phyloP scores from a whole-genome alignment of 1,284 basidiomycete genomes.

The Ceratobasidium sp. region DNA sequence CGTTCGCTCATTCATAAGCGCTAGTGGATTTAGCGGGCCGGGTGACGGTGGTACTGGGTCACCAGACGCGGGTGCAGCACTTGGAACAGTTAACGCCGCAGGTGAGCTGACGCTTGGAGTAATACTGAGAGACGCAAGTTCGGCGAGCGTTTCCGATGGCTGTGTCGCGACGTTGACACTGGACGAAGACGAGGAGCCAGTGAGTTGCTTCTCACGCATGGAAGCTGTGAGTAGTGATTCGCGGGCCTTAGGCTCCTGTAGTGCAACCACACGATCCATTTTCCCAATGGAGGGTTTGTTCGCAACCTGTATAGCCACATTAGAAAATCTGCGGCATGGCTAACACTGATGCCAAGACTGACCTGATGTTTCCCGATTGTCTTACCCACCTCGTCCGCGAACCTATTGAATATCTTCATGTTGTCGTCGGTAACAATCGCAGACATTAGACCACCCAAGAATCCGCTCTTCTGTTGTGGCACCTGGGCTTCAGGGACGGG shows the following conservation, averaged over 20 bases:
- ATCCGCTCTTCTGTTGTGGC: conserved; percentile 68
- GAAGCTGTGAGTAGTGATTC: conserved; percentile 78
- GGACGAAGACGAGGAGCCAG: conserved; percentile 51
- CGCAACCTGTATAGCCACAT: conserved; percentile 64
- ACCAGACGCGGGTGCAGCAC: conserved; percentile 44
- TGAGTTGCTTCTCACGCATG: conserved; percentile 50
- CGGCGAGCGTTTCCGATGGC: conserved; percentile 43
- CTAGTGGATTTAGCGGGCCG: conserved; percentile 82
- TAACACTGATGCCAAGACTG: conserved; percentile 46
- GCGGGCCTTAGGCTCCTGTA: conserved; percentile 88
- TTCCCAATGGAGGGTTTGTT: conserved; percentile 89
- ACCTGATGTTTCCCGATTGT: conserved; percentile 92
- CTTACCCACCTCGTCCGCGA: conserved; percentile 94
- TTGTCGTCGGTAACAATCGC: conserved; percentile 90
- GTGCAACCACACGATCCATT: conserved; percentile 68
- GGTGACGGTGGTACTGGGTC: conserved; percentile 66
- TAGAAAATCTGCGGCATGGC: conserved; percentile 19
- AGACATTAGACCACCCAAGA: conserved; percentile 88
- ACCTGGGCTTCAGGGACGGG: conserved; percentile 62
- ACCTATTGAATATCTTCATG: conserved; percentile 85
- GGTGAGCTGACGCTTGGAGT: conserved; percentile 49
- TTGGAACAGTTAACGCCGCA: conserved; percentile 52
- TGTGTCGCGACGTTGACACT: conserved; percentile 46
- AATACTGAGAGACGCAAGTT: conserved; percentile 54
- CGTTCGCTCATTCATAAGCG: conserved; percentile 88